Percentiles rank a stretch among this genome's conserved stretches.
Evolutionary conservation across 1,284 basidiomycete species (phyloP).

Genomic region (Ustilago crameri): DNA sequence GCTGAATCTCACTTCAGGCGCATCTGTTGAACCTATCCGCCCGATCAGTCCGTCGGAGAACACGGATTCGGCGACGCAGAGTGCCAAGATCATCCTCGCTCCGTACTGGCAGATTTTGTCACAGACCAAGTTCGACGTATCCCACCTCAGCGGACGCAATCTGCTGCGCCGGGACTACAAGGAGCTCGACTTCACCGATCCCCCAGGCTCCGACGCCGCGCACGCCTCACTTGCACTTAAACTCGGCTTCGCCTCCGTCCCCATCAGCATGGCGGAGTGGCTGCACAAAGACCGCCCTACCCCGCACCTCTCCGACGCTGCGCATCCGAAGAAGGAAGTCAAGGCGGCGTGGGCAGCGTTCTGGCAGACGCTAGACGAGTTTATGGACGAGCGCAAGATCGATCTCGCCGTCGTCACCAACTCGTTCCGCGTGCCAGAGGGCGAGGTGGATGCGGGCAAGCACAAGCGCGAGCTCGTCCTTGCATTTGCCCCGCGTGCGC

Average conservation of each 20-base stretch:
- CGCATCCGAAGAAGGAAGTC: constrained; percentile 32
- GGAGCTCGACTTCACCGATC: constrained; percentile 61
- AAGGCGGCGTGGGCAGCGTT: constrained; percentile 51
- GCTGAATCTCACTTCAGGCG: constrained; percentile 8
- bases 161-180: constrained; percentile 92
- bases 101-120: constrained; percentile 73
- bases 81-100: constrained; percentile 48
- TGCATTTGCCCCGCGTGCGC: constrained; percentile 27
- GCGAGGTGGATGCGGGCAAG: constrained; percentile 48
- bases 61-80: constrained; percentile 31
- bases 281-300: constrained; percentile 44
- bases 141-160: constrained; percentile 78
- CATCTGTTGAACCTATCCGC: constrained; percentile 21
- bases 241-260: constrained; percentile 54
- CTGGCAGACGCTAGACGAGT: constrained; percentile 51
- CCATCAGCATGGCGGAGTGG: constrained; percentile 55
- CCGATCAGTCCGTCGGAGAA: constrained; percentile 36
- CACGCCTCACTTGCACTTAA: constrained; percentile 17
- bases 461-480: constrained; percentile 58
- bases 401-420: constrained; percentile 57
- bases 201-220: neutral
- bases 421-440: constrained; percentile 44
- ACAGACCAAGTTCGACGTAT: constrained; percentile 77
- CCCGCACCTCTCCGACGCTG: constrained; percentile 6
- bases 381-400: constrained; percentile 51